Base-by-base conservation (phyloP, 2,329 filamentous ascomycete genomes). In the Aspergillus pseudoglaucus region DNA sequence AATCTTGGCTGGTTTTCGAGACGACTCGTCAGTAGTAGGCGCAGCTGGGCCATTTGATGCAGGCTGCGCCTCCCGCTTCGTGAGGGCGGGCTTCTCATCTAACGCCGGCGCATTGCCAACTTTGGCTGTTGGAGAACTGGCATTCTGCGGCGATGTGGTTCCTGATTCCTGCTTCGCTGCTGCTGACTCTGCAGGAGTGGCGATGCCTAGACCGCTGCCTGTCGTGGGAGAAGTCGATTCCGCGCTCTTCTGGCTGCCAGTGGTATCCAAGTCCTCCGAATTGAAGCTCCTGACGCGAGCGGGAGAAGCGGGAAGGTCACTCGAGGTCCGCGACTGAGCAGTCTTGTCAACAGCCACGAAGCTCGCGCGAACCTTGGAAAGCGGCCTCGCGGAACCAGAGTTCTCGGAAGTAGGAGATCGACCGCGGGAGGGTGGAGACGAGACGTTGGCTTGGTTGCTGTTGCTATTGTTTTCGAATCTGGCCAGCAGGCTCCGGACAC, bases 391-490 rank as follows among this genome's bases (percentile, higher is more conserved):
- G 47, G 67, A 66, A 49, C 59, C 67, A 52, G 66, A 67, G 55
- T 65, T 65, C 55, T 68, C 67, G 32, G 70, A 70, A 47, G 76
- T 81, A 46, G 84, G 84, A 49, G 83, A 85, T 66, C 85, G 78
- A 52, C 85, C 86, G 72, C 85, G 77, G 54, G 85, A 84, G 14
- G 83, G 81, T 55, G 82, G 79, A 59, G 79, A 84, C 49, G 75
- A 73, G 56, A 82, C 59, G 41, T 55, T 81, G 37, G 20, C 74
- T 56, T 58, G 46, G 48, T 45, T 45, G 48, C 20, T 44, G 53
- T 75, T 74, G 57, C 81, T 79, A 65, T 78, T 80, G 69, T 82
- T 87, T 75, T 90, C 87, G 66, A 90, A 90, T 78, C 87, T 88
- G 62, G 87, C 87, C 59, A 85, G 78, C 56, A 90, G 80, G 71